Evolutionary conservation across 2,329 filamentous ascomycete species (phyloP), one percentile per base, ranked within the genome.

Genomic region (Aspergillus arachidicola): DNA sequence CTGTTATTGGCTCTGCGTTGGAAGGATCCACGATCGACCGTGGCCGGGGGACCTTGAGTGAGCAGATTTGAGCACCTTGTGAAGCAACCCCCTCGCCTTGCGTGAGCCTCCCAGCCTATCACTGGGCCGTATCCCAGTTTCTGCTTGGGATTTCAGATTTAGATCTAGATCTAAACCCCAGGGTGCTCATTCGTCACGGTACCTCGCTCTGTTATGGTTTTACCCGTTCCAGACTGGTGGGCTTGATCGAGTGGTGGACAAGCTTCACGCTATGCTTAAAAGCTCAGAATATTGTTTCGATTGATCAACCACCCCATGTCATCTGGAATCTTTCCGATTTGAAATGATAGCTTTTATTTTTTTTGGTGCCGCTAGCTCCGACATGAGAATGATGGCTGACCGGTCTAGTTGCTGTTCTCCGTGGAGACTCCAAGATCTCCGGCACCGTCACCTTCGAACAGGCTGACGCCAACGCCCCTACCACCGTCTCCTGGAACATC

Each of bases 371-470:
- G 16, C 43, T 41, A 41, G 38, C 38, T 41, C 19, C 38, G 38
- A 21, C 54, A 34, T 5, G 30, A 34, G 23, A n/a, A 19, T n/a
- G 16, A 34, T 38, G 34, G 26, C 51, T 55, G 51, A 55, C 51
- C 16, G 32, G 57, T 59, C 51, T 75, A 98, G 95, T 98, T 85
- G 92, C 91, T 84, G 93, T 97, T 81, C 84, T 99, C 86, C 94
- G 95, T 83, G 95, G 95, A 88, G 95, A 98, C 88, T 93, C 93
- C 82, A 96, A 94, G 86, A 85, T 99, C 87, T 85, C 88, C 79
- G 95, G 95, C 78, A 95, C 92, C 83, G 91, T 99, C 78, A 91
- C 89, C 84, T 97, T 99, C 82, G 93, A 96, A 86, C 95, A 99
- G 86, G 86, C 86, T 71, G 87, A 86, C 79, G 95, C 97, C 87